phyloP scores from a whole-genome alignment of 1,284 basidiomycete species.

The Heterobasidion irregulare region DNA sequence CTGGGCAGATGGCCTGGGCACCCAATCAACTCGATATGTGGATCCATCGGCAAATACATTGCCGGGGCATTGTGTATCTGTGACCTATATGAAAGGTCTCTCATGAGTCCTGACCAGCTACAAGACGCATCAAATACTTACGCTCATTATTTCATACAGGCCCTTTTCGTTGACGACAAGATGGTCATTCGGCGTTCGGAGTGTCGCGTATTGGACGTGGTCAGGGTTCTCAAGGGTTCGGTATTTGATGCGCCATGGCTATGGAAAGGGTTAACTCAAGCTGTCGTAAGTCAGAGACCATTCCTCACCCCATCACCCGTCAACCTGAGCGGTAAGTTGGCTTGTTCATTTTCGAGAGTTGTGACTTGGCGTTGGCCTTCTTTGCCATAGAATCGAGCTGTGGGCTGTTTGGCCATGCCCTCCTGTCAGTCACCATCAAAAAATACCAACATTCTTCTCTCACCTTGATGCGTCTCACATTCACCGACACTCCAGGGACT shows the following conservation, averaged over 20 bases:
- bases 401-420: slow-evolving; percentile 47
- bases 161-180: slow-evolving; percentile 68
- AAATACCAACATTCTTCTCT: slow-evolving; percentile 11
- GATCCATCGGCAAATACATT: slow-evolving; percentile 50
- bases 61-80: slow-evolving; percentile 83
- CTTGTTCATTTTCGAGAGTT: slow-evolving; percentile 72
- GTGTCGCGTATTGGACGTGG: slow-evolving; percentile 31
- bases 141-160: slow-evolving; percentile 67
- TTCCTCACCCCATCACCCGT: slow-evolving; percentile 77
- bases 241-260: slow-evolving; percentile 87
- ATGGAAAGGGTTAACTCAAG: slow-evolving; percentile 1
- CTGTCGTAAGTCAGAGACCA: background rate
- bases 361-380: slow-evolving; percentile 46
- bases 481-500: slow-evolving; percentile 77
- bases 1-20: slow-evolving; percentile 62
- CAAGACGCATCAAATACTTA: slow-evolving; percentile 21
- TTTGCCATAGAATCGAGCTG: slow-evolving; percentile 76
- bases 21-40: slow-evolving; percentile 68
- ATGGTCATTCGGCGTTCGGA: slow-evolving; percentile 64
- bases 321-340: slow-evolving; percentile 70
- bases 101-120: background rate
- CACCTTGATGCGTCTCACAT: slow-evolving; percentile 81
- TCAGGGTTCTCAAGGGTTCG: slow-evolving; percentile 43
- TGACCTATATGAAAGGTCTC: slow-evolving; percentile 39
- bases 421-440: background rate